Evolutionary conservation across 768 basidiomycete genomes (phyloP), one percentile per base, ranked within the genome.

Genomic region (Tulasnella sp.): DNA sequence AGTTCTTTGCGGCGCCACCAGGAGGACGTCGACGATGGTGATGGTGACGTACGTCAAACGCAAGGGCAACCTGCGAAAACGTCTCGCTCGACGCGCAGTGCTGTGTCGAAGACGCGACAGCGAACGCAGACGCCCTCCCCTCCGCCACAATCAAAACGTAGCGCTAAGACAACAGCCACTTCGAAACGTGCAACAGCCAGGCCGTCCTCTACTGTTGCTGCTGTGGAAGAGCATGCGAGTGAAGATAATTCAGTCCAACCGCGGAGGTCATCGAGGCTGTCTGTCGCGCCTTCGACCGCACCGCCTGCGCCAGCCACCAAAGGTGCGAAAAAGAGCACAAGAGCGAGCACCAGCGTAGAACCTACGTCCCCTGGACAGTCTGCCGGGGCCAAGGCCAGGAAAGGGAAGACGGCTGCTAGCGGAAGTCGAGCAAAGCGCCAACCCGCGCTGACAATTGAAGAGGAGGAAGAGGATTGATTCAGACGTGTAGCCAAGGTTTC

Each of bases 181-280:
- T 29, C 24, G 9, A 9, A 21, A 15, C 38, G 42, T 29, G 25
- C 42, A 29, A 19, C n/a, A 0, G 53, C 7, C 10, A 53, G 30
- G 34, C 29, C 34, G 53, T 42, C 30, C 31, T 17, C 42, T 43
- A 29, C 22, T 2, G 11, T 22, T n/a, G 17, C 52, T 17, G 22
- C 31, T 15, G 31, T n/a, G 12, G 24, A 31, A 22, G 42, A 31
- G 9, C 52, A 31, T 3, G 29, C 52, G 10, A 38, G 22, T 2
- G 52, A 53, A 22, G 52, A 53, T 0, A 41, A 38, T 15, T 22
- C 52, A 12, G 22, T 38, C 8, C 22, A 21, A 12, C 41, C 44
- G 17, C 34, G 54, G 11, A 38, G 54, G 54, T 56, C 54, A 8
- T 56, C 54, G 43, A 56, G 54, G 24, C 54, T 56, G 38, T 56